A percentile compares a stretch with the other conserved stretches of the same genome.
These are phyloP conservation scores for Neurospora tetrasperma DNA, from an alignment of 495 filamentous ascomycete species.

Conservation along the genomic window DNA sequence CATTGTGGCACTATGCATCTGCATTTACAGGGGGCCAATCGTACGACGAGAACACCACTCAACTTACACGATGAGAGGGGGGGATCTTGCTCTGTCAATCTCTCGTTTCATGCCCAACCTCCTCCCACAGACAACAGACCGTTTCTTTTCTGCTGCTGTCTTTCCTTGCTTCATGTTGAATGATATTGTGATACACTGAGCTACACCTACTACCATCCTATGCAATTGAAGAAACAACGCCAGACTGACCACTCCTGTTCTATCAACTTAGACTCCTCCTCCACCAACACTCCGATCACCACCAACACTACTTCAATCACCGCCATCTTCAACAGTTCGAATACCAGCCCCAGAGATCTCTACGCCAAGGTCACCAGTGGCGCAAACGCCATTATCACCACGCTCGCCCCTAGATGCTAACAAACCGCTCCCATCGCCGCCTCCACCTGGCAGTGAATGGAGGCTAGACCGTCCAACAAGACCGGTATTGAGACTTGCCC, in stretches of 20 bases:
- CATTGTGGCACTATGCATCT: not conserved
- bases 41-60: not conserved
- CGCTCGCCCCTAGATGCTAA: constrained; percentile 35
- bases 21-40: not conserved
- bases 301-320: not conserved
- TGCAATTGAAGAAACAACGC: not conserved
- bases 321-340: not conserved
- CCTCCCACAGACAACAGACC: not conserved
- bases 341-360: constrained; percentile 10
- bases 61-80: not conserved
- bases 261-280: not conserved
- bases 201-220: not conserved
- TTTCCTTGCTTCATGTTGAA: not conserved
- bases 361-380: constrained; percentile 12
- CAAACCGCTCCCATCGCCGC: constrained; percentile 43
- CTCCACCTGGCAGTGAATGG: constrained; percentile 35
- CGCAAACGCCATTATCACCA: constrained; percentile 20
- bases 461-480: constrained; percentile 26
- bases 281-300: not conserved
- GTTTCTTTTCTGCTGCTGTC: not conserved
- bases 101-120: not conserved
- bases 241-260: constrained; percentile 15
- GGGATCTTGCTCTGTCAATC: too few species aligned
- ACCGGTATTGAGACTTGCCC: constrained; percentile 35
- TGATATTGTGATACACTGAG: not conserved